Evolutionary conservation across 257 asterid species (phyloP).

Genomic region (Nicotiana benthamiana): DNA sequence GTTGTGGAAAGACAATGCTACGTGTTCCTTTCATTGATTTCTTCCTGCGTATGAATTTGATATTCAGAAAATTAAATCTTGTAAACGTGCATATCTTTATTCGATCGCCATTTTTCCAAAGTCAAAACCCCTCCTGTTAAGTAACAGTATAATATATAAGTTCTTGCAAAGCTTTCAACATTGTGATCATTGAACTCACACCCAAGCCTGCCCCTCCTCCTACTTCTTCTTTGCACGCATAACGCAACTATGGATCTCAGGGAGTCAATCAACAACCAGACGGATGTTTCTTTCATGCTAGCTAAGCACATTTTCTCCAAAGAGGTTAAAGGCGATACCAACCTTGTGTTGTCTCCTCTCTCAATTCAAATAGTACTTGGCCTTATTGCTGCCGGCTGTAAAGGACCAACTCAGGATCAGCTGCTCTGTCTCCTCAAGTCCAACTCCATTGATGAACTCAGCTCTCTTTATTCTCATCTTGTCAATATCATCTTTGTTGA

Average conservation of each 20-base stretch:
- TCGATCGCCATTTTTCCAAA: not conserved
- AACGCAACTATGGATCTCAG: slow-evolving; percentile 30
- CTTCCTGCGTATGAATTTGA: not conserved
- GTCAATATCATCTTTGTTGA: slow-evolving; percentile 34
- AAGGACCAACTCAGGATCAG: not conserved
- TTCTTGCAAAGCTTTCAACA: not conserved
- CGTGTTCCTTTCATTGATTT: not conserved
- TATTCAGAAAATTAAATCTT: not conserved
- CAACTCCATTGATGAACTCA: slow-evolving; percentile 8
- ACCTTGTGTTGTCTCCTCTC: slow-evolving; percentile 18
- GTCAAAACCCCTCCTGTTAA: not conserved
- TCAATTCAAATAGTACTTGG: slow-evolving; percentile 14
- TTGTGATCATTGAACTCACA: not conserved
- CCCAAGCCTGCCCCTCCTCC: not conserved
- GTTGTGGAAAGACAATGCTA: not conserved
- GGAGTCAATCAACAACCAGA: slow-evolving; percentile 35
- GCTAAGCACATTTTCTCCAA: slow-evolving; percentile 36
- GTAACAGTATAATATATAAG: not conserved
- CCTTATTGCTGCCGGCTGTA: slow-evolving; percentile 12
- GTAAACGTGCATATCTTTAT: not conserved
- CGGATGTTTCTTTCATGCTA: slow-evolving; percentile 32
- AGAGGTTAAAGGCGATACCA: slow-evolving; percentile 16
- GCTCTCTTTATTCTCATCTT: slow-evolving; percentile 35
- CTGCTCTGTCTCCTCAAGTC: slow-evolving; percentile 17
- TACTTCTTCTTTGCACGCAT: not conserved